These are phyloP conservation scores for Chernovozyma sophiae-reginae DNA, from an alignment of 1,139 yeast genomes.

Conservation along the genomic window DNA sequence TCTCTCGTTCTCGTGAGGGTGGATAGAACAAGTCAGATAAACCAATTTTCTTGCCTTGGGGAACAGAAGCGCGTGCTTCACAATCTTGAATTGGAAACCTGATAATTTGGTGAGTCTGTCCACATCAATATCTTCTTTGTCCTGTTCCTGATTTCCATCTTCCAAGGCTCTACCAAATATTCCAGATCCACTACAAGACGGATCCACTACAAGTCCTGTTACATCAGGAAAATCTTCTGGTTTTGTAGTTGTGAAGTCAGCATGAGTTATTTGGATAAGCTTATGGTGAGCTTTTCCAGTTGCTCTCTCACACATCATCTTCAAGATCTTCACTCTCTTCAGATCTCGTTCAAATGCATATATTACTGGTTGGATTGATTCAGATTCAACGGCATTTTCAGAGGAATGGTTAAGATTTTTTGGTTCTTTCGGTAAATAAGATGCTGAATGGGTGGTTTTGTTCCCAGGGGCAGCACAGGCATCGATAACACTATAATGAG, in stretches of 20 bases:
- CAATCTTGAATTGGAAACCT: conserved; percentile 80
- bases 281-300: conserved; percentile 46
- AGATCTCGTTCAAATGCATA: conserved; percentile 86
- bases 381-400: conserved; percentile 10
- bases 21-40: conserved; percentile 93
- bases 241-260: conserved; percentile 72
- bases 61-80: conserved; percentile 81
- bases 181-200: conserved; percentile 97
- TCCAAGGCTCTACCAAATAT: conserved; percentile 80
- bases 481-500: conserved; percentile 65
- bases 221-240: conserved; percentile 63
- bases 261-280: conserved; percentile 67
- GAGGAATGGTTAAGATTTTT: background rate
- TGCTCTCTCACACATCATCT: conserved; percentile 76
- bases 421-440: conserved; percentile 35
- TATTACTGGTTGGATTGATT: conserved; percentile 30
- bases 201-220: conserved; percentile 86
- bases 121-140: conserved; percentile 41
- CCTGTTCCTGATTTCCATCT: conserved; percentile 41
- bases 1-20: conserved; percentile 87
- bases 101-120: conserved; percentile 70
- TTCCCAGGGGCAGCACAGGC: conserved; percentile 99
- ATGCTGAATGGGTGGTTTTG: conserved; percentile 89
- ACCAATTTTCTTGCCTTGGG: conserved; percentile 78
- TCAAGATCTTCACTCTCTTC: conserved; percentile 65